Conservation (phyloP, 805 yeast genomes). For the Candida manassasensis region DNA sequence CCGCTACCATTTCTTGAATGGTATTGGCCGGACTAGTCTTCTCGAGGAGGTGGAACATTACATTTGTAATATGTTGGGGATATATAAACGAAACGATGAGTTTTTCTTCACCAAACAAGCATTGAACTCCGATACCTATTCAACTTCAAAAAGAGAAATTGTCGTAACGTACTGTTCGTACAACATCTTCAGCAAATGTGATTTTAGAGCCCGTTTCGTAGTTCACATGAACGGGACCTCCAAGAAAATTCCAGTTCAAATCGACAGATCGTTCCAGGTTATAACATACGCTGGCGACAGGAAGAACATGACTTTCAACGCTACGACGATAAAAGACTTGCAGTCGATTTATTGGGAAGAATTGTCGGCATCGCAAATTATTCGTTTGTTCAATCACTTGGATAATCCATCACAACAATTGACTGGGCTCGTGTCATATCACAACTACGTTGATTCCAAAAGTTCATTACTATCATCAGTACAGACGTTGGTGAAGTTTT, state of each 20-base stretch:
- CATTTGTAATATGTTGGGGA: conserved; percentile 23
- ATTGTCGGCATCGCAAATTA: conserved; percentile 50
- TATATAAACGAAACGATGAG: conserved; percentile 10
- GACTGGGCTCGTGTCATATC: conserved; percentile 54
- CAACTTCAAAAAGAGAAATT: conserved; percentile 14
- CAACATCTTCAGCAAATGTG: conserved; percentile 70
- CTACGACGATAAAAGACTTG: conserved; percentile 15
- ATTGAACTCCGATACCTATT: conserved; percentile 3
- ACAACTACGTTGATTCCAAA: conserved; percentile 28
- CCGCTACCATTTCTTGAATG: conserved; percentile 35
- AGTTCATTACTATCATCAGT: conserved; percentile 18
- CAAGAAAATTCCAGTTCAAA: conserved; percentile 11
- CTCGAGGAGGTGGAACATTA: conserved; percentile 25
- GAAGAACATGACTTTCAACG: conserved; percentile 14
- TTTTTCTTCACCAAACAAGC: conserved; percentile 3
- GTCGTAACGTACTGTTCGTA: conserved; percentile 60
- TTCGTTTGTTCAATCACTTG: conserved; percentile 50
- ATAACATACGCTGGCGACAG: conserved; percentile 12
- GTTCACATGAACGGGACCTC: conserved; percentile 20
- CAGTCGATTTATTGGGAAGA: conserved; percentile 49
- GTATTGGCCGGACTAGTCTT: conserved; percentile 19
- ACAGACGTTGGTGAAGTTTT: conserved; percentile 36
- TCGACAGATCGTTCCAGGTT: conserved; percentile 32
- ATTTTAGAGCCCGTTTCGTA: conserved; percentile 62
- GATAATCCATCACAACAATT: conserved; percentile 52